phyloP scores from a whole-genome alignment of 495 filamentous ascomycete species.

The Arthonia radiata region DNA sequence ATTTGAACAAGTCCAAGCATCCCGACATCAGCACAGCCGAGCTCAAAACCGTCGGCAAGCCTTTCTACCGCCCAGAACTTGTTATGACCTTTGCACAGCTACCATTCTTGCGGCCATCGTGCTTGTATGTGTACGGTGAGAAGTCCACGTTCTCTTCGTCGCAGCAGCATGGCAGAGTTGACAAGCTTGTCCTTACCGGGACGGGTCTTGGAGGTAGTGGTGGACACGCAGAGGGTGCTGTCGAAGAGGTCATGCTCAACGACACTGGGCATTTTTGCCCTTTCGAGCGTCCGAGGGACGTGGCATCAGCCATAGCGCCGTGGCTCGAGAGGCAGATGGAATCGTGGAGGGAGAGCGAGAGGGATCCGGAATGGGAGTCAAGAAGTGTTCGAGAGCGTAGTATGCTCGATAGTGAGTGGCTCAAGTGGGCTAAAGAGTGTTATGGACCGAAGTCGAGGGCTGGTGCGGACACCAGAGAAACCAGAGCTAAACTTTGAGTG shows the following conservation, averaged over 20 bases:
- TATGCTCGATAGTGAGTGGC: no score
- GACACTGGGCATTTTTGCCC: slow-evolving; percentile 61
- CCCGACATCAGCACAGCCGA: slow-evolving; percentile 13
- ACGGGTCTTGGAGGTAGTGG: slow-evolving; percentile 42
- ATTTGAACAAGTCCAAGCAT: no score
- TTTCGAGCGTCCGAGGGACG: slow-evolving; percentile 52
- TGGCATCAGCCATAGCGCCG: no score
- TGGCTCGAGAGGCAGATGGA: no score
- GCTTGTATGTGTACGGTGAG: slow-evolving; percentile 53
- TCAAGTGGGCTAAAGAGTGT: no score
- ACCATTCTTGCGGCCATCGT: slow-evolving; percentile 45
- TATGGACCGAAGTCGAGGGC: no score
- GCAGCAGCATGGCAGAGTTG: slow-evolving; percentile 16
- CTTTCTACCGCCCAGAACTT: slow-evolving; percentile 25
- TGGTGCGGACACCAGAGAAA: no score
- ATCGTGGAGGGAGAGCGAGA: no score
- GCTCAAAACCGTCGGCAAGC: slow-evolving; percentile 15
- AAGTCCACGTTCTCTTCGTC: slow-evolving; percentile 35
- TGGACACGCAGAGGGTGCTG: slow-evolving; percentile 34
- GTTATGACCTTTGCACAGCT: slow-evolving; percentile 34
- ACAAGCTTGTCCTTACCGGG: slow-evolving; percentile 39
- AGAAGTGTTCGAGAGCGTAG: no score
- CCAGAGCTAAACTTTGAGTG: no score
- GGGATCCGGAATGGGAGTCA: no score
- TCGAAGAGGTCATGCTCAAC: slow-evolving; percentile 40